Conservation (phyloP, 1,284 basidiomycete genomes). For the Cryptococcus depauperatus region DNA sequence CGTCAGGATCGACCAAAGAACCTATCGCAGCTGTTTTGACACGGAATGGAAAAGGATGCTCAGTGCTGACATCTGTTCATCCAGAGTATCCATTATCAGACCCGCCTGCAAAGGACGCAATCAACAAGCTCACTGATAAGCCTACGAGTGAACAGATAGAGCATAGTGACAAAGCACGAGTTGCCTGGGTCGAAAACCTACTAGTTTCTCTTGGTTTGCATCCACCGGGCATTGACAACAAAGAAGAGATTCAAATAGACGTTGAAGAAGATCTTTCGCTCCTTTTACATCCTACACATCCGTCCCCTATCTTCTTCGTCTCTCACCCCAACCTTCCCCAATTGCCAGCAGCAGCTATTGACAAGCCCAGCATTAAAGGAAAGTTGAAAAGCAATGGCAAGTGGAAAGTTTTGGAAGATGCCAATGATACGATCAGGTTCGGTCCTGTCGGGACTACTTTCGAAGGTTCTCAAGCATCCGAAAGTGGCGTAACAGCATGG, state of each 20-base stretch:
- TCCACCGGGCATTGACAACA: slow-evolving; percentile 17
- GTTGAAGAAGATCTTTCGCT: slow-evolving; percentile 33
- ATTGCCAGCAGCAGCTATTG: slow-evolving; percentile 13
- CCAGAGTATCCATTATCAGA: slow-evolving; percentile 55
- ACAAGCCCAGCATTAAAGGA: slow-evolving; percentile 13
- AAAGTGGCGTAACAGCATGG: slow-evolving; percentile 33
- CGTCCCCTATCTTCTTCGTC: slow-evolving; percentile 40
- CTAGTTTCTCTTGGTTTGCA: slow-evolving; percentile 30
- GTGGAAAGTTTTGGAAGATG: slow-evolving; percentile 50
- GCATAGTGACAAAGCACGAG: slow-evolving; percentile 35
- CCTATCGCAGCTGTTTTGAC: slow-evolving; percentile 52
- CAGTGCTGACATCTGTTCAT: slow-evolving; percentile 57
- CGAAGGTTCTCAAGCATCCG: slow-evolving; percentile 5
- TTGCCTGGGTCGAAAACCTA: slow-evolving; percentile 37
- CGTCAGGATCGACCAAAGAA: slow-evolving; percentile 18
- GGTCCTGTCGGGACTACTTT: slow-evolving; percentile 38
- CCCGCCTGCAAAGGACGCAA: slow-evolving; percentile 46
- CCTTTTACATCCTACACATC: slow-evolving; percentile 41
- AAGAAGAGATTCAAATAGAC: slow-evolving; percentile 1
- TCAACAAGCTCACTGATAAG: slow-evolving; percentile 27
- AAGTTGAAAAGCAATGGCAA: slow-evolving; percentile 26
- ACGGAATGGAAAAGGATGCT: slow-evolving; percentile 53
- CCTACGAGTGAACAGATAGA: slow-evolving; percentile 27
- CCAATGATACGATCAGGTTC: slow-evolving; percentile 63
- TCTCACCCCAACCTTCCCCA: slow-evolving; percentile 35